Percentiles rank a stretch among this genome's conserved stretches.
Conservation (phyloP, 2,329 filamentous ascomycete genomes). For the Ophiostoma ulmi region DNA sequence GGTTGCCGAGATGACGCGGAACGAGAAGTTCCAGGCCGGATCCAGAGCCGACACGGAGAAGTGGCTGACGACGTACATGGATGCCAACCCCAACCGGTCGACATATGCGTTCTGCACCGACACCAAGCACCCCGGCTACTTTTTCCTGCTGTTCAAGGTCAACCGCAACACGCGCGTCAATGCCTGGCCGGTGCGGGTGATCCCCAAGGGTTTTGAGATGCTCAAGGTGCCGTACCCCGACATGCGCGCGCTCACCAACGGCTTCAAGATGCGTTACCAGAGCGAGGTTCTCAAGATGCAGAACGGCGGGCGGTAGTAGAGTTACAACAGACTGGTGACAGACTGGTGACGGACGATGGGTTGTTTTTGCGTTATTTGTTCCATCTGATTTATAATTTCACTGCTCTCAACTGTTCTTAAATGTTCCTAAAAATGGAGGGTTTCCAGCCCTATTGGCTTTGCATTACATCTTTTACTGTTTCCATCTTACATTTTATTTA, state of each 20-base stretch:
- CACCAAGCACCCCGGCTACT: conserved; percentile 86
- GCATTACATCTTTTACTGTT: not conserved
- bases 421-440: conserved; percentile 4
- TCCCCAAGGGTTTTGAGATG: conserved; percentile 90
- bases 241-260: conserved; percentile 92
- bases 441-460: conserved; percentile 6
- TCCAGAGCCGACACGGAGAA: conserved; percentile 79
- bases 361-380: not conserved
- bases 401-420: not conserved
- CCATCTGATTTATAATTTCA: not conserved
- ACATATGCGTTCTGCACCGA: conserved; percentile 96
- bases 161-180: conserved; percentile 68
- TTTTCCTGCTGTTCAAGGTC: conserved; percentile 93
- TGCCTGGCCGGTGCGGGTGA: conserved; percentile 80
- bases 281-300: conserved; percentile 60
- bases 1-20: conserved; percentile 89
- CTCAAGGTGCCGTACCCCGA: conserved; percentile 86
- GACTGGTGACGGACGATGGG: not conserved
- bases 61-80: conserved; percentile 94
- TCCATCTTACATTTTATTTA: not conserved
- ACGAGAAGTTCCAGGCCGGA: conserved; percentile 87
- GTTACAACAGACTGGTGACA: not conserved
- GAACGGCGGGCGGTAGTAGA: conserved; percentile 24
- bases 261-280: conserved; percentile 80
- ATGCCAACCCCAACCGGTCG: conserved; percentile 89